Conservation (phyloP, 2,329 filamentous ascomycete species). For the Ophiostoma fasciatum region DNA sequence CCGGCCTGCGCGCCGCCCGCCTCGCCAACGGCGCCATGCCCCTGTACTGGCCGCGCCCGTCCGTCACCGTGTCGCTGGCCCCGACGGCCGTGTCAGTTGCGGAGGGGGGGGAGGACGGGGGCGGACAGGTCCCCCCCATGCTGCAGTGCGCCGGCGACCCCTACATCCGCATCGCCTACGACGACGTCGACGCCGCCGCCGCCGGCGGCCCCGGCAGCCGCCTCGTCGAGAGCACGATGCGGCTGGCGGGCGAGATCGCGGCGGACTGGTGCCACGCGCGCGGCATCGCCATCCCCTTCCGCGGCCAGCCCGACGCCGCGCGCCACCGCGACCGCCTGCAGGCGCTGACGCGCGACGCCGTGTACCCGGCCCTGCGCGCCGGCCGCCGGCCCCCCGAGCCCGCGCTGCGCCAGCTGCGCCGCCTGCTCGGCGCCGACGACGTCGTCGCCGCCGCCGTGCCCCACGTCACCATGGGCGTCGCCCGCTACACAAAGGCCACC, state of each 20-base stretch:
- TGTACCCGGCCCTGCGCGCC: slow-evolving; percentile 24
- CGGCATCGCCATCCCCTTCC: slow-evolving; percentile 44
- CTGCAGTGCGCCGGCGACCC: slow-evolving; percentile 31
- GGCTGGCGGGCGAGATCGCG: slow-evolving; percentile 45
- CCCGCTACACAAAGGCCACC: slow-evolving; percentile 49
- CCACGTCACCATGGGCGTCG: slow-evolving; percentile 41
- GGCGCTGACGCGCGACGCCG: slow-evolving; percentile 21
- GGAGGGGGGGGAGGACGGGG: neutral
- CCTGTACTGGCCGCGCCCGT: slow-evolving; percentile 27
- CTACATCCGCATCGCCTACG: slow-evolving; percentile 29
- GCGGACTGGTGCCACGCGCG: slow-evolving; percentile 45
- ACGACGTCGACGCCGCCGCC: slow-evolving; percentile 5
- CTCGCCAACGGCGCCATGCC: slow-evolving; percentile 34
- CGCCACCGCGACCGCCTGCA: slow-evolving; percentile 23
- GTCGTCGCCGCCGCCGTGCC: slow-evolving; percentile 37
- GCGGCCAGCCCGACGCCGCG: slow-evolving; percentile 29
- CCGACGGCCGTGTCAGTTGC: slow-evolving; percentile 11
- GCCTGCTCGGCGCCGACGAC: slow-evolving; percentile 35
- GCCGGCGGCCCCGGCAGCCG: slow-evolving; percentile 6
- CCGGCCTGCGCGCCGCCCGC: slow-evolving; percentile 27
- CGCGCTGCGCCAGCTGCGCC: slow-evolving; percentile 18
- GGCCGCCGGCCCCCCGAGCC: slow-evolving; percentile 18
- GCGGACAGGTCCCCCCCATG: slow-evolving; percentile 4
- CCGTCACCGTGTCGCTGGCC: slow-evolving; percentile 29
- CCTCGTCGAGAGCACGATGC: slow-evolving; percentile 39